Base-by-base conservation (phyloP, 768 basidiomycete genomes). In the Mycena vitilis region DNA sequence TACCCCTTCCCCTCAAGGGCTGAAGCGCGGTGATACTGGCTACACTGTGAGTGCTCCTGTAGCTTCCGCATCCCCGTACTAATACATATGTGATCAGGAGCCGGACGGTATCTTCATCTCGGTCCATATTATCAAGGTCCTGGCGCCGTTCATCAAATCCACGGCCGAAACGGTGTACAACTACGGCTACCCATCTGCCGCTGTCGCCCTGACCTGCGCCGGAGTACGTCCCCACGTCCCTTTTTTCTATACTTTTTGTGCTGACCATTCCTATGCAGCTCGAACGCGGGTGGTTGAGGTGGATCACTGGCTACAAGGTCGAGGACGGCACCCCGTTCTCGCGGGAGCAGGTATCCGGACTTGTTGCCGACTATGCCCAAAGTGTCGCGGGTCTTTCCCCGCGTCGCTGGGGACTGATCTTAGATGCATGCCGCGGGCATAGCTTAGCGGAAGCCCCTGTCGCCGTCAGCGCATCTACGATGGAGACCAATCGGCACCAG, bases 371-470 rank as follows among this genome's bases (percentile, higher is more conserved):
- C n/a, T 61, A 61, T 22, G n/a, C 34, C 36, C 37, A 52, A 7
- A 61, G 60, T 22, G 49, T 61, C 13, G 60, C 18, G 5, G 40
- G n/a, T 2, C 60, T 61, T 15, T 13, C 60, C 12, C 5, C 34
- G 34, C 60, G 49, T 12, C 49, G 48, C n/a, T 61, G 48, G 48
- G 42, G 42, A 36, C 47, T 61, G n/a, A 52, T 61, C n/a, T n/a
- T 61, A 23, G 36, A 25, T 11, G 25, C 23, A 23, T 51, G 34
- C 49, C 12, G 12, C 2, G 37, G 36, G 1, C 30, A 38, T 49
- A 61, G 40, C 38, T 36, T 30, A 4, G 48, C 18, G 36, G 60
- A 61, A 13, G 37, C 49, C 4, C 25, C 60, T 4, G 13, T 61
- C 48, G 20, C 38, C 30, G 23, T 51, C 23, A 51, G 49, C 13